Percentiles rank a stretch among this genome's conserved stretches.
Conservation (phyloP, 306 rosid species). For the Vicia faba region DNA sequence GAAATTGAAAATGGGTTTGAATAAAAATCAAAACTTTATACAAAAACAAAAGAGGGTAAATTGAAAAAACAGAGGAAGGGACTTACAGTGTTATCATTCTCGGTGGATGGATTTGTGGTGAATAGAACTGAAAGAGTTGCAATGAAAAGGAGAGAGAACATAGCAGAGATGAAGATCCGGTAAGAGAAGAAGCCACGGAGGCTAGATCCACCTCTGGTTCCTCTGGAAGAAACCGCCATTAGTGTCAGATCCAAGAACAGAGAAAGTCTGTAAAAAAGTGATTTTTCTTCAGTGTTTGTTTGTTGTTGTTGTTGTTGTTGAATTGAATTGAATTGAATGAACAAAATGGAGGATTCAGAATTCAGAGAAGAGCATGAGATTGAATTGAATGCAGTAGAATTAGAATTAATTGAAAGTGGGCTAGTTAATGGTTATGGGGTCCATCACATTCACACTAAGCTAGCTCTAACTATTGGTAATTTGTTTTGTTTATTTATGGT, state of each 20-base stretch:
- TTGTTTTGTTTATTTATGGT: not conserved
- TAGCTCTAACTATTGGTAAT: not conserved
- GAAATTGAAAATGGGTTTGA: constrained; percentile 19
- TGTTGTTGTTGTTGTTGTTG: not conserved
- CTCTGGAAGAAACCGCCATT: constrained; percentile 93
- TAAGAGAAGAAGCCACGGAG: constrained; percentile 85
- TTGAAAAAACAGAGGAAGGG: no score
- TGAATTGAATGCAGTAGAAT: constrained; percentile 25
- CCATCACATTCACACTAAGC: not conserved
- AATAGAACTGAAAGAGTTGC: constrained; percentile 83
- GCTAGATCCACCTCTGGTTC: constrained; percentile 75
- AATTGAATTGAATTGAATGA: not conserved
- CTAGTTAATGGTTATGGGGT: constrained; percentile 19
- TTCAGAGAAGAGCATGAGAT: constrained; percentile 23
- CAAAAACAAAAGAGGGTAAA: not conserved
- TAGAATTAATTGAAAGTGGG: not conserved
- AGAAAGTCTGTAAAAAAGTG: constrained; percentile 8
- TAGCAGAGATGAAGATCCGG: constrained; percentile 95
- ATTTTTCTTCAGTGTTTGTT: not conserved
- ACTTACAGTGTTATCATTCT: constrained; percentile 77
- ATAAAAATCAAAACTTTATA: constrained; percentile 31
- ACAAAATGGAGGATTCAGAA: constrained; percentile 5
- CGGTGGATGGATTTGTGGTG: constrained; percentile 67
- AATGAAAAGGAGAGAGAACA: constrained; percentile 83
- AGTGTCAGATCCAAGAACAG: constrained; percentile 41